Evolutionary conservation across 768 basidiomycete genomes (phyloP).

Genomic region (Mycena vulgaris): DNA sequence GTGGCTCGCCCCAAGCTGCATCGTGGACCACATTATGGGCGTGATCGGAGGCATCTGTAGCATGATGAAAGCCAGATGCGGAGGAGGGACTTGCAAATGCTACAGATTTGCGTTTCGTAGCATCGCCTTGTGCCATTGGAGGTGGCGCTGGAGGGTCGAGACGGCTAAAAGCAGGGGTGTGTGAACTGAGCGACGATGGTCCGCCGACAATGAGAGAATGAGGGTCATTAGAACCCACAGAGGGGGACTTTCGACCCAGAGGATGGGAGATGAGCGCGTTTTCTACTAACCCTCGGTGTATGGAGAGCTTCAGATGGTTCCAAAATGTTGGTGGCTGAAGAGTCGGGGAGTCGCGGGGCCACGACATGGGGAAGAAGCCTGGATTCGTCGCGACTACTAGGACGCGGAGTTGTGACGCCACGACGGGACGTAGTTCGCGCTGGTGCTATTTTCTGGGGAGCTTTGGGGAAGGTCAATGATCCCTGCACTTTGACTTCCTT

Average conservation of each 20-base stretch:
- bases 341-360: no score
- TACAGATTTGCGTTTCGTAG: conserved; percentile 15
- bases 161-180: background rate
- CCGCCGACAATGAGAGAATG: background rate
- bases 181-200: background rate
- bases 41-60: background rate
- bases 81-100: conserved; percentile 1
- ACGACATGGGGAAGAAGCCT: no score
- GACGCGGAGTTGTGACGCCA: no score
- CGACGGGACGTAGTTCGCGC: background rate
- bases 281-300: no score
- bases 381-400: no score
- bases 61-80: background rate
- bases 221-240: background rate
- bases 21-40: no score
- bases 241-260: background rate
- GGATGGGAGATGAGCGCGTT: no score
- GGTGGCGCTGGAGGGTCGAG: background rate
- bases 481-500: conserved; percentile 6
- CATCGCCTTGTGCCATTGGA: background rate
- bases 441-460: background rate
- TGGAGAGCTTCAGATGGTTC: no score
- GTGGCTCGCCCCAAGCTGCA: background rate
- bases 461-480: conserved; percentile 19
- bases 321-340: no score